Evolutionary conservation across 768 basidiomycete genomes (phyloP).

Genomic region (Trametes cingulata): DNA sequence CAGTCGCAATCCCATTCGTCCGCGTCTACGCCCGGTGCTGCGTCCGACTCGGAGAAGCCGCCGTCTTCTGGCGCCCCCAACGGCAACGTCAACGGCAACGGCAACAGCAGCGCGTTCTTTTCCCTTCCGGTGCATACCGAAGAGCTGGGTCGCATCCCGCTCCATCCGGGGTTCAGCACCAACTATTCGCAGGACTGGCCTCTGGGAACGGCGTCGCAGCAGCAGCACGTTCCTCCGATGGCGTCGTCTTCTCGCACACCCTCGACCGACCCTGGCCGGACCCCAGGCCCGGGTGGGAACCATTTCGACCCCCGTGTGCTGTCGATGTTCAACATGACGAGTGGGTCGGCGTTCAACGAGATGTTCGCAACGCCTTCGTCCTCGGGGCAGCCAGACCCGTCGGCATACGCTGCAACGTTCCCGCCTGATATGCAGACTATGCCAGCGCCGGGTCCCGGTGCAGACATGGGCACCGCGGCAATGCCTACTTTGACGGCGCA

Average conservation of each 20-base stretch:
- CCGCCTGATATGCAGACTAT: conserved; percentile 6
- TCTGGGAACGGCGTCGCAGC: background rate
- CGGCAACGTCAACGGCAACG: conserved; percentile 6
- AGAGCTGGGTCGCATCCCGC: conserved; percentile 57
- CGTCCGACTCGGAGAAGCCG: conserved; percentile 1
- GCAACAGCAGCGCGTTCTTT: conserved; percentile 24
- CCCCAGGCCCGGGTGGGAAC: background rate
- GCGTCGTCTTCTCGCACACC: background rate
- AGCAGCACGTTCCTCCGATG: background rate
- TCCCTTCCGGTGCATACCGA: conserved; percentile 56
- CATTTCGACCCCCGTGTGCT: conserved; percentile 21
- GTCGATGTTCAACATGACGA: conserved; percentile 27
- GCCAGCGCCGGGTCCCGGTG: background rate
- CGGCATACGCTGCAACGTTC: background rate
- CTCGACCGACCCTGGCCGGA: background rate
- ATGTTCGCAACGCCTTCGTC: conserved; percentile 24
- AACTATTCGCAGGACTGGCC: conserved; percentile 1
- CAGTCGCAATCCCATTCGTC: conserved; percentile 10
- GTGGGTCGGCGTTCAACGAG: conserved; percentile 26
- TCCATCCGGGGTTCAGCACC: conserved; percentile 32
- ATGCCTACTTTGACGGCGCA: conserved; percentile 6
- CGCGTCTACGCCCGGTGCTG: background rate
- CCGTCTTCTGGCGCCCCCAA: background rate
- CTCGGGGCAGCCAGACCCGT: conserved; percentile 2
- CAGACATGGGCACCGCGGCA: background rate